Evolutionary conservation across 2,329 filamentous ascomycete species (phyloP).

Genomic region (Fusarium sp.): DNA sequence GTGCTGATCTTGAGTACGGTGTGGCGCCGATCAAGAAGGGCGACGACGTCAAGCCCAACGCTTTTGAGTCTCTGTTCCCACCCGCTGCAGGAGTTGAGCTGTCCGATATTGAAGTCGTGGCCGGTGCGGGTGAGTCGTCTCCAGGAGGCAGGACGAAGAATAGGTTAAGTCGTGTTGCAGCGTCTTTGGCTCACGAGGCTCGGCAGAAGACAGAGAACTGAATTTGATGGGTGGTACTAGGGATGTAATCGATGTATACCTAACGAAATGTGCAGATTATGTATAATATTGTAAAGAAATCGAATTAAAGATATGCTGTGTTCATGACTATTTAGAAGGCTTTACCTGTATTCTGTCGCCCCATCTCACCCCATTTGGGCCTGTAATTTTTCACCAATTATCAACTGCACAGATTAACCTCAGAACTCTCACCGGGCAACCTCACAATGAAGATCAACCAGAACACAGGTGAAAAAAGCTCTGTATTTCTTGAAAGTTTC

Average conservation of each 20-base stretch:
- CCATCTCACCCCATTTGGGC: conserved; percentile 8
- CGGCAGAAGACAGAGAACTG: conserved; percentile 25
- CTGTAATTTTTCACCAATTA: conserved; percentile 25
- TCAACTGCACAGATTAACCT: conserved; percentile 12
- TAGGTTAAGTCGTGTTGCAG: conserved; percentile 45
- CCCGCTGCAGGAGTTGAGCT: conserved; percentile 49
- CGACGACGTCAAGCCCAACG: conserved; percentile 37
- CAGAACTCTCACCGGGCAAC: conserved; percentile 21
- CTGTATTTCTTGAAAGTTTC: accelerated
- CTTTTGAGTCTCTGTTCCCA: conserved; percentile 63
- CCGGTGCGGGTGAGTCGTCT: conserved; percentile 22
- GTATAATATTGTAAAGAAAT: conserved; percentile 29
- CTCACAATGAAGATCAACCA: conserved; percentile 59
- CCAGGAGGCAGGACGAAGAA: conserved; percentile 38
- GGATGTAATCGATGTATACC: not conserved
- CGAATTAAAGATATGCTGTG: not conserved
- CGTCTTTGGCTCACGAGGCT: conserved; percentile 47
- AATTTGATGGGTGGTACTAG: conserved; percentile 18
- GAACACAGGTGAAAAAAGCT: conserved; percentile 51
- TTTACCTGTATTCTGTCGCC: conserved; percentile 6
- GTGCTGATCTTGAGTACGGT: conserved; percentile 78
- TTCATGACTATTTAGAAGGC: not conserved
- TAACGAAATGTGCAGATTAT: conserved; percentile 28
- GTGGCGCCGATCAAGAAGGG: conserved; percentile 37
- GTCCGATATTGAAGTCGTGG: conserved; percentile 39